phyloP scores from a whole-genome alignment of 1,284 basidiomycete species.

The Ceratobasidium sp. region DNA sequence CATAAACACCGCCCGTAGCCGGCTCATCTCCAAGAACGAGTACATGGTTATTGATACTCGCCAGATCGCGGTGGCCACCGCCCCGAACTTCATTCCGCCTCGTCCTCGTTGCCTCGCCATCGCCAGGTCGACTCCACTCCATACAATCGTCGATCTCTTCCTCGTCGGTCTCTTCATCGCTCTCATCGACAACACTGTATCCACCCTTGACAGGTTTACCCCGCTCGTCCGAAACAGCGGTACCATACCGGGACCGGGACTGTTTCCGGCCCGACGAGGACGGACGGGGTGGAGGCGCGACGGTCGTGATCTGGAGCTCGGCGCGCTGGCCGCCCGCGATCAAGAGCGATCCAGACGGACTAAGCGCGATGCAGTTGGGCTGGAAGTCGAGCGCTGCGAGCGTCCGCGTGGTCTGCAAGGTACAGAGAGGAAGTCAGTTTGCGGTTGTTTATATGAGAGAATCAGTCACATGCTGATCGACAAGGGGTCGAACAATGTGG shows the following conservation, averaged over 20 bases:
- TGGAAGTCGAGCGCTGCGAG: slow-evolving; percentile 48
- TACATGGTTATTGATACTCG: slow-evolving; percentile 43
- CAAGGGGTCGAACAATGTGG: slow-evolving; percentile 11
- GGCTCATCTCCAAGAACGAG: slow-evolving; percentile 32
- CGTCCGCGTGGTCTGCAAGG: slow-evolving; percentile 38
- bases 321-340: slow-evolving; percentile 48
- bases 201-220: slow-evolving; percentile 22
- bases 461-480: slow-evolving; percentile 30
- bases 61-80: background rate
- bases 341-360: slow-evolving; percentile 29
- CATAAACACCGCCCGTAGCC: slow-evolving; percentile 30
- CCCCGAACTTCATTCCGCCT: slow-evolving; percentile 25
- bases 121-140: slow-evolving; percentile 30
- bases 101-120: slow-evolving; percentile 19
- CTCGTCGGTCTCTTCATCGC: slow-evolving; percentile 18
- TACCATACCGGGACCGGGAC: slow-evolving; percentile 20
- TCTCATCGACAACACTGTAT: slow-evolving; percentile 19
- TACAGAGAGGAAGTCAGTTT: slow-evolving; percentile 24
- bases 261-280: slow-evolving; percentile 9
- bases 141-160: slow-evolving; percentile 34
- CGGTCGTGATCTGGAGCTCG: slow-evolving; percentile 48
- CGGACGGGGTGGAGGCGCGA: slow-evolving; percentile 45
- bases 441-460: slow-evolving; percentile 15
- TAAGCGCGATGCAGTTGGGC: slow-evolving; percentile 49
- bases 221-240: slow-evolving; percentile 41